A percentile compares a stretch with the other conserved stretches of the same genome.
Conservation (phyloP, 306 rosid genomes). For the Morella rubra region DNA sequence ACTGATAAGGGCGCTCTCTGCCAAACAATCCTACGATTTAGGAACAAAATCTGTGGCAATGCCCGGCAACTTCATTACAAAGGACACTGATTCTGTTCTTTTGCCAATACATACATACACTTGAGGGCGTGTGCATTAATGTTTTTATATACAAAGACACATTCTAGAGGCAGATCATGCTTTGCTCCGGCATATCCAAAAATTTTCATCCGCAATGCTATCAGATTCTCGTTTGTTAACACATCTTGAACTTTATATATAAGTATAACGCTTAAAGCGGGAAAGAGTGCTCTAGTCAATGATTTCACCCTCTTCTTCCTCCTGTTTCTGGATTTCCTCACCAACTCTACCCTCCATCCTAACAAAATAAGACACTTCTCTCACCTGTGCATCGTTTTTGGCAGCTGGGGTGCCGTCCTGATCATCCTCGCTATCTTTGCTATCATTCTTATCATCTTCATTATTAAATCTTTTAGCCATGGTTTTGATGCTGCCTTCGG, state of each 20-base stretch:
- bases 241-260: neutral
- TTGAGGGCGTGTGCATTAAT: neutral
- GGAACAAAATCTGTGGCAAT: neutral
- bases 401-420: neutral
- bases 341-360: conserved; percentile 15
- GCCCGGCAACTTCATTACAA: neutral
- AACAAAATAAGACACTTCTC: conserved; percentile 14
- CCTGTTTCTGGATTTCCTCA: conserved; percentile 32
- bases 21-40: too few species aligned
- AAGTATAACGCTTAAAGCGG: neutral
- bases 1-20: too few species aligned
- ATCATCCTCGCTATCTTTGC: conserved; percentile 7
- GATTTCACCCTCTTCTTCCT: conserved; percentile 84
- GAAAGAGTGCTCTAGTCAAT: conserved; percentile 31
- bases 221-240: neutral
- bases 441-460: conserved; percentile 11
- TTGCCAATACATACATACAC: neutral
- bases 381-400: conserved; percentile 1
- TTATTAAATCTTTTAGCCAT: conserved; percentile 16
- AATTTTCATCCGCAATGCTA: neutral
- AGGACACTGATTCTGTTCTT: neutral
- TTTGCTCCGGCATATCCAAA: neutral
- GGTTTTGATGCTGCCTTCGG: conserved; percentile 13
- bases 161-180: neutral
- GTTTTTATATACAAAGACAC: neutral